Evolutionary conservation across 2,329 filamentous ascomycete species (phyloP).

Genomic region (Cytospora piceae): DNA sequence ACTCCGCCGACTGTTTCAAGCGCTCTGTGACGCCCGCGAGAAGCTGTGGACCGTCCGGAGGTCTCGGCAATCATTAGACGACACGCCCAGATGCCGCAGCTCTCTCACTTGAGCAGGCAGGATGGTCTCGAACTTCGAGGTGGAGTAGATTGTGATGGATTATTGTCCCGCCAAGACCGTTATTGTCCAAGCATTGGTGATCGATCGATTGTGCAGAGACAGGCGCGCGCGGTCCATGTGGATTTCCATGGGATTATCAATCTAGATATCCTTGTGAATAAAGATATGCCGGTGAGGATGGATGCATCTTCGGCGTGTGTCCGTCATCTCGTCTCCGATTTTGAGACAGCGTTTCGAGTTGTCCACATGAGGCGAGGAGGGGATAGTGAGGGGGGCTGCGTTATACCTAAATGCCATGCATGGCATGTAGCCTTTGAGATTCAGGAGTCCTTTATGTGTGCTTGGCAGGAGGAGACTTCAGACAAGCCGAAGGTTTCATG

Average conservation of each 20-base stretch:
- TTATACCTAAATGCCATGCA: background rate
- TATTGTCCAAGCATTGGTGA: background rate
- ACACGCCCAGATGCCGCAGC: slow-evolving; percentile 1
- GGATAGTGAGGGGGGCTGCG: background rate
- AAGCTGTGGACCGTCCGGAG: background rate
- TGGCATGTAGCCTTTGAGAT: background rate
- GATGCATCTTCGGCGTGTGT: slow-evolving; percentile 3
- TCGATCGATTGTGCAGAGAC: no score
- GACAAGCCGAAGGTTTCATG: no score
- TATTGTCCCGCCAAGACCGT: slow-evolving; percentile 11
- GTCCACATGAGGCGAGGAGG: slow-evolving; percentile 13
- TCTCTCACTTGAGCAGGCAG: slow-evolving; percentile 9
- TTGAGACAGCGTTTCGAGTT: slow-evolving; percentile 24
- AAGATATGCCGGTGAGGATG: background rate
- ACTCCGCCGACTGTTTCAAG: slow-evolving; percentile 21
- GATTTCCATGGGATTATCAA: background rate
- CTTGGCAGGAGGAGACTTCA: background rate
- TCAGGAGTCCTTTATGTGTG: background rate
- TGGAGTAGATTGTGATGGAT: background rate
- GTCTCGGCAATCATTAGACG: slow-evolving; percentile 27
- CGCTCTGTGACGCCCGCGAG: slow-evolving; percentile 13
- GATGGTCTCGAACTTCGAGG: background rate
- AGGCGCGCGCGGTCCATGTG: no score
- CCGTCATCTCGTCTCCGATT: slow-evolving; percentile 14
- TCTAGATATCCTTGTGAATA: no score